Percentiles rank a stretch among this genome's conserved stretches.
Conservation (phyloP, 257 asterid species). For the Penstemon barbatus region DNA sequence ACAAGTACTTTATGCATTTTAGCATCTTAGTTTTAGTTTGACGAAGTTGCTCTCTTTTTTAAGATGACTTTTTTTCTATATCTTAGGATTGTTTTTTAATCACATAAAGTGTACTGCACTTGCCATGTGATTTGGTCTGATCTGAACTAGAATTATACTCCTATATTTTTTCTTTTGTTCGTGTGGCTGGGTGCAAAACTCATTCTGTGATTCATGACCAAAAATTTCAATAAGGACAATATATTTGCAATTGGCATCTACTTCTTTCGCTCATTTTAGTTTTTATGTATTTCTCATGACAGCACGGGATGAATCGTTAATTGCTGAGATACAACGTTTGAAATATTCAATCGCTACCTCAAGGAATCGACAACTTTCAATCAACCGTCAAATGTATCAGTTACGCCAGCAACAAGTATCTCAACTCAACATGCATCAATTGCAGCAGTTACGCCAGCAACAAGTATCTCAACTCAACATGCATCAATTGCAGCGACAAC, state of each 20-base stretch:
- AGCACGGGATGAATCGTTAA: conserved; percentile 73
- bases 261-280: background rate
- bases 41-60: too few species aligned
- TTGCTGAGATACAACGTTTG: conserved; percentile 63
- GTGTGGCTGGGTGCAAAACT: background rate
- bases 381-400: conserved; percentile 55
- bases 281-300: conserved; percentile 28
- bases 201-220: background rate
- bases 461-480: conserved; percentile 35
- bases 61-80: too few species aligned
- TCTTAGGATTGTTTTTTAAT: too few species aligned
- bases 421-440: conserved; percentile 41
- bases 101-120: background rate
- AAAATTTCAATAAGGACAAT: background rate
- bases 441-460: conserved; percentile 49
- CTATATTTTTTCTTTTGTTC: background rate
- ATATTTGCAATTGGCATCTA: background rate
- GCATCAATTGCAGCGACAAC: conserved; percentile 46
- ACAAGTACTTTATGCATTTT: too few species aligned
- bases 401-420: conserved; percentile 40
- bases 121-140: background rate
- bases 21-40: too few species aligned
- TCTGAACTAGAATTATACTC: background rate
- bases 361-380: conserved; percentile 56
- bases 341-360: conserved; percentile 40